These are phyloP conservation scores for Cucumis melo DNA, from an alignment of 306 rosid genomes.

Conservation along the genomic window DNA sequence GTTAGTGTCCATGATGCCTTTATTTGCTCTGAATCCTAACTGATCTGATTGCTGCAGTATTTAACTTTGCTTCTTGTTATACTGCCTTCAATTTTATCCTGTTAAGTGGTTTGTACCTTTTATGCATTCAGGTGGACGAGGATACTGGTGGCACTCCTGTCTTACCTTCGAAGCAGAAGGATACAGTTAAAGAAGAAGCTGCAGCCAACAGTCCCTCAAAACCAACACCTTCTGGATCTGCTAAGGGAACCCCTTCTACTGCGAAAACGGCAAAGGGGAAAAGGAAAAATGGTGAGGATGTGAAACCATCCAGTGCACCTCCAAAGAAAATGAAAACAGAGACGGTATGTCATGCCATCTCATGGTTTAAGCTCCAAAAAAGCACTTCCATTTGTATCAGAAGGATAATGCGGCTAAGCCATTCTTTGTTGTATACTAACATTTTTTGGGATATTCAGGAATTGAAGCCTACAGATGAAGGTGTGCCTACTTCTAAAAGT, in stretches of 20 bases:
- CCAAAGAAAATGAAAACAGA: conserved; percentile 85
- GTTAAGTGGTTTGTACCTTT: conserved; percentile 7
- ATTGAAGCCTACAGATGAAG: conserved; percentile 43
- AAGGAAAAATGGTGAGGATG: conserved; percentile 71
- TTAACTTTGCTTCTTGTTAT: neutral
- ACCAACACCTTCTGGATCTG: conserved; percentile 37
- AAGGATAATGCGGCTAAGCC: neutral
- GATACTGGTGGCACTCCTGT: conserved; percentile 39
- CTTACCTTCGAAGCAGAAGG: conserved; percentile 60
- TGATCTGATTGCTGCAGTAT: neutral
- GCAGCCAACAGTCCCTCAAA: conserved; percentile 63
- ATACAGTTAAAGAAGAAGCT: conserved; percentile 71
- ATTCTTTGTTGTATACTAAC: neutral
- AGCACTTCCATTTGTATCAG: neutral
- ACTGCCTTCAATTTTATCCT: neutral
- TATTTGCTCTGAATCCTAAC: neutral
- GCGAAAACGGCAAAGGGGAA: conserved; percentile 65
- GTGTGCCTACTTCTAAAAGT: conserved; percentile 34
- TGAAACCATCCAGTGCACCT: conserved; percentile 46
- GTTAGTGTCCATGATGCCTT: neutral
- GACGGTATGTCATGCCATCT: conserved; percentile 38
- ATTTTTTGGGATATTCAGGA: conserved; percentile 32
- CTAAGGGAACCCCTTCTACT: conserved; percentile 52
- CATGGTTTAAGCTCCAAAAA: neutral
- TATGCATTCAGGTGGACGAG: conserved; percentile 53